Percentiles rank a stretch among this genome's conserved stretches.
These are phyloP conservation scores for Leccinum ochraceum DNA, from an alignment of 768 basidiomycete genomes.

Conservation along the genomic window DNA sequence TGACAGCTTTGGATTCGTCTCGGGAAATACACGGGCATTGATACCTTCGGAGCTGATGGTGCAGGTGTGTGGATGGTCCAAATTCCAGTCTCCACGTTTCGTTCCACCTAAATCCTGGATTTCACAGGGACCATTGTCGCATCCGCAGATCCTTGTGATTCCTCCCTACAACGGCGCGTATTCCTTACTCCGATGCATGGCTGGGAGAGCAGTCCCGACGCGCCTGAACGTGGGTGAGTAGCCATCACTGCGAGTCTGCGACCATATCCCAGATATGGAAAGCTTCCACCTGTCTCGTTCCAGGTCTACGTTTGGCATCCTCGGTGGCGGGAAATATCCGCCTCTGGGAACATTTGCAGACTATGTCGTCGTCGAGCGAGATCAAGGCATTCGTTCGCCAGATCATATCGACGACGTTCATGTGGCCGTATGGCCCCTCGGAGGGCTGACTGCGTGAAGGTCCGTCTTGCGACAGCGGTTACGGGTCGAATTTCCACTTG, in stretches of 20 bases:
- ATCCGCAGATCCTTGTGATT: slow-evolving; percentile 51
- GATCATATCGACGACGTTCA: slow-evolving; percentile 67
- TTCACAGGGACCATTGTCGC: slow-evolving; percentile 63
- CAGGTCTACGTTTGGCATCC: slow-evolving; percentile 55
- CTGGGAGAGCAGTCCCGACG: slow-evolving; percentile 64
- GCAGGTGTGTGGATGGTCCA: slow-evolving; percentile 49
- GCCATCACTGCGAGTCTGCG: neutral
- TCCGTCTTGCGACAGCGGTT: slow-evolving; percentile 31
- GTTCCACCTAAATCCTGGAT: neutral
- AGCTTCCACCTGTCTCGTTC: neutral
- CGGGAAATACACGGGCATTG: too few relatives aligned
- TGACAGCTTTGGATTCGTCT: too few relatives aligned
- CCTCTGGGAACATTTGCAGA: slow-evolving; percentile 74
- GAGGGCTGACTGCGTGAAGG: slow-evolving; percentile 84
- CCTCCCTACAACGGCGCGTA: slow-evolving; percentile 62
- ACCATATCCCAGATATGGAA: neutral
- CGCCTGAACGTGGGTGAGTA: slow-evolving; percentile 65
- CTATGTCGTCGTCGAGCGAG: slow-evolving; percentile 73
- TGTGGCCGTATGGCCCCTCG: slow-evolving; percentile 76
- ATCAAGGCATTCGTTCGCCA: slow-evolving; percentile 62
- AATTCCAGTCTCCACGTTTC: neutral
- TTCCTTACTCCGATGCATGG: slow-evolving; percentile 77
- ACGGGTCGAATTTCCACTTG: neutral
- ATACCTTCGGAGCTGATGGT: slow-evolving; percentile 68
- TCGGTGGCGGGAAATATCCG: slow-evolving; percentile 59